Percentiles rank a stretch among this genome's conserved stretches.
These are phyloP conservation scores for Suillus luteus DNA, from an alignment of 768 basidiomycete genomes.

Conservation along the genomic window DNA sequence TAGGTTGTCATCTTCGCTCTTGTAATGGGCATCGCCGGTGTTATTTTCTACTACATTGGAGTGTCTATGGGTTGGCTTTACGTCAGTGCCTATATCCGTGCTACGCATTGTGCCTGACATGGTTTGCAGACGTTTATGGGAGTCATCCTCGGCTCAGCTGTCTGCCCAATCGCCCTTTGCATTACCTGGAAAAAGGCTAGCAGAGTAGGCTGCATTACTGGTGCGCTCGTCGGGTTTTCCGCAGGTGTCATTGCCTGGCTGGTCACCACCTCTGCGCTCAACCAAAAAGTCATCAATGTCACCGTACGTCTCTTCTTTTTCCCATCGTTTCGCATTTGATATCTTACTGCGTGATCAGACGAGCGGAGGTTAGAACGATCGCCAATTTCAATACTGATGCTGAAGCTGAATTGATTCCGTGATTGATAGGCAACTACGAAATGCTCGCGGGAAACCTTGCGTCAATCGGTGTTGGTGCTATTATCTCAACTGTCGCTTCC, in stretches of 20 bases:
- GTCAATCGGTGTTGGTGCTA: conserved; percentile 78
- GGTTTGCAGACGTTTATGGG: conserved; percentile 80
- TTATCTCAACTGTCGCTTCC: conserved; percentile 68
- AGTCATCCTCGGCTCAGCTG: conserved; percentile 80
- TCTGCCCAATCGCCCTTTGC: conserved; percentile 84
- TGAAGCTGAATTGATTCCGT: background rate
- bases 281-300: conserved; percentile 72
- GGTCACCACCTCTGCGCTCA: conserved; percentile 71
- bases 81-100: conserved; percentile 43
- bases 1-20: conserved; percentile 72
- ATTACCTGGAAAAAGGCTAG: conserved; percentile 87
- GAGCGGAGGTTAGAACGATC: conserved; percentile 50
- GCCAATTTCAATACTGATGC: conserved; percentile 3
- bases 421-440: conserved; percentile 45
- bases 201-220: conserved; percentile 80
- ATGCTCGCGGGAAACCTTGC: conserved; percentile 94
- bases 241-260: conserved; percentile 83
- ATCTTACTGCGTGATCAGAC: conserved; percentile 33
- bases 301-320: conserved; percentile 41
- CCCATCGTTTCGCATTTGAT: conserved; percentile 1
- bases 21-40: conserved; percentile 79
- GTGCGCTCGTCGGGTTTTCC: conserved; percentile 67
- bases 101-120: background rate
- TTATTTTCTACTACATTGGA: conserved; percentile 89
- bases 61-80: conserved; percentile 95